phyloP scores from a whole-genome alignment of 768 basidiomycete species.

The Hebeloma cylindrosporum region DNA sequence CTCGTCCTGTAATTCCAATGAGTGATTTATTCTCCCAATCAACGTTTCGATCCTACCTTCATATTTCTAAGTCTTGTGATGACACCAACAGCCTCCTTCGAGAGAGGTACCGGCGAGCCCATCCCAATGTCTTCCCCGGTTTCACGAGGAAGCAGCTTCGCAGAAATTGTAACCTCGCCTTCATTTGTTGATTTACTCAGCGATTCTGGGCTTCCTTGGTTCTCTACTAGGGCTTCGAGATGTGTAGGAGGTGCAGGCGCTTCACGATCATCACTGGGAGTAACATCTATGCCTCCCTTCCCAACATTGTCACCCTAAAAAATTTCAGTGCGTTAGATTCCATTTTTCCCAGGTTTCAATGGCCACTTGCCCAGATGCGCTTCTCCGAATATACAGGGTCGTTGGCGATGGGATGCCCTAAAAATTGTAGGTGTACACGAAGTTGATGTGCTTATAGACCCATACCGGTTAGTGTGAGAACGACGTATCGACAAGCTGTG shows the following conservation, averaged over 20 bases:
- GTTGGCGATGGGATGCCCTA: constrained; percentile 93
- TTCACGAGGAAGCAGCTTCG: constrained; percentile 72
- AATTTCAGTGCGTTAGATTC: constrained; percentile 8
- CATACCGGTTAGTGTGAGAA: constrained; percentile 4
- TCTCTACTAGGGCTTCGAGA: constrained; percentile 38
- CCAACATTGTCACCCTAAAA: constrained; percentile 69
- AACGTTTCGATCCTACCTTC: constrained; percentile 54
- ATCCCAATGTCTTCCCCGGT: constrained; percentile 87
- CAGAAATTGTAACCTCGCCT: constrained; percentile 9
- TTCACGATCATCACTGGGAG: constrained; percentile 62
- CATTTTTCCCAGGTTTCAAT: constrained; percentile 1
- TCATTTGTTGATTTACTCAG: constrained; percentile 25
- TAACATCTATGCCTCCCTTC: constrained; percentile 76
- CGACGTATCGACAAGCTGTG: not conserved
- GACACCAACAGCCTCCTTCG: constrained; percentile 72
- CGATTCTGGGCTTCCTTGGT: constrained; percentile 48
- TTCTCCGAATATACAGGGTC: constrained; percentile 89
- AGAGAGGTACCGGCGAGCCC: constrained; percentile 81
- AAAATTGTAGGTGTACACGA: constrained; percentile 92
- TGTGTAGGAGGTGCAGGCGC: constrained; percentile 60
- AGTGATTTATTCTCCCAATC: not conserved
- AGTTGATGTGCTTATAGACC: constrained; percentile 83
- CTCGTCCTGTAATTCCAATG: constrained; percentile 56
- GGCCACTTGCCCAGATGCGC: constrained; percentile 65
- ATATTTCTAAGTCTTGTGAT: constrained; percentile 79